These are phyloP conservation scores for Skeletonema menzelii DNA, from an alignment of 108 stramenopile genomes.

Conservation along the genomic window DNA sequence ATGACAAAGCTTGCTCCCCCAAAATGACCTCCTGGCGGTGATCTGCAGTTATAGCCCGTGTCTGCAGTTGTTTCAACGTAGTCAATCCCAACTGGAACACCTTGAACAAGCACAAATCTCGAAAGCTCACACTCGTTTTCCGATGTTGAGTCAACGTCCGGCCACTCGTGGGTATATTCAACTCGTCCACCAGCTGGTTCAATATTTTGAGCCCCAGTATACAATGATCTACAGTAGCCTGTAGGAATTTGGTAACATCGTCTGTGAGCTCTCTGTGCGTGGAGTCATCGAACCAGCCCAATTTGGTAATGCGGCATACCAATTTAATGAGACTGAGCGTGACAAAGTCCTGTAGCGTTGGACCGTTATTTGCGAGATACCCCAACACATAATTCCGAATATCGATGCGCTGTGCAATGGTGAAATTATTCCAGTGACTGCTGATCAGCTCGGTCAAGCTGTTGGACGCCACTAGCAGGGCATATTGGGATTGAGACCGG, in stretches of 20 bases:
- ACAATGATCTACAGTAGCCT: slow-evolving; percentile 94
- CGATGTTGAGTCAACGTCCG: slow-evolving; percentile 96
- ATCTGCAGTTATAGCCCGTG: slow-evolving; percentile 76
- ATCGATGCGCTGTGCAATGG: slow-evolving; percentile 90
- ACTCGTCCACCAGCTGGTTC: slow-evolving; percentile 95
- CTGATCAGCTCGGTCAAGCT: slow-evolving; percentile 92
- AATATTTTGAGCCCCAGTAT: slow-evolving; percentile 95
- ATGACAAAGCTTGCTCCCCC: slow-evolving; percentile 85
- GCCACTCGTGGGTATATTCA: slow-evolving; percentile 93
- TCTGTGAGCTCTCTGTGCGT: slow-evolving; percentile 93
- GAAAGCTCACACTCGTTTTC: slow-evolving; percentile 95
- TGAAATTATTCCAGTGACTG: slow-evolving; percentile 95
- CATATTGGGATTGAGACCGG: slow-evolving; percentile 87
- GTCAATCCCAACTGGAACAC: slow-evolving; percentile 94
- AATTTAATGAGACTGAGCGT: slow-evolving; percentile 86
- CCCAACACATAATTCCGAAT: slow-evolving; percentile 96
- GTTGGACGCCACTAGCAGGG: slow-evolving; percentile 92
- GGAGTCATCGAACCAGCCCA: slow-evolving; percentile 97
- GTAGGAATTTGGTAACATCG: slow-evolving; percentile 94
- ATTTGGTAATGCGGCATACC: slow-evolving; percentile 96
- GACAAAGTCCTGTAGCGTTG: slow-evolving; percentile 88
- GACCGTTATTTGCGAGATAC: slow-evolving; percentile 94
- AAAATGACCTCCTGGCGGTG: slow-evolving; percentile 77
- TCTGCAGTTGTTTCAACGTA: slow-evolving; percentile 91
- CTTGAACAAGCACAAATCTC: slow-evolving; percentile 91